phyloP scores from a whole-genome alignment of 257 asterid genomes.

The Echium plantagineum region DNA sequence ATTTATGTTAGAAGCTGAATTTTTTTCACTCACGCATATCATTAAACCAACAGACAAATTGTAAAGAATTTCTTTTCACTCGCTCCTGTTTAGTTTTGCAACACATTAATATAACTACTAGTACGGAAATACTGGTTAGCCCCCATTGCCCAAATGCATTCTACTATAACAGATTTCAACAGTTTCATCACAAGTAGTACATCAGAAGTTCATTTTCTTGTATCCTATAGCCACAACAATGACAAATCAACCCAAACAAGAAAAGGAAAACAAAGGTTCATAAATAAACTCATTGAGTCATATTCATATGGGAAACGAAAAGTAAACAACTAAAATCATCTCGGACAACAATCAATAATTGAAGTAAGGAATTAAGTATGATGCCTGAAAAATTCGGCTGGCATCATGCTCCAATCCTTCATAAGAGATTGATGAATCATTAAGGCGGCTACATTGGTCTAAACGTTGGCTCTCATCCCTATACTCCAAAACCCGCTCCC shows the following conservation, averaged over 20 bases:
- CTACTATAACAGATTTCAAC: not conserved
- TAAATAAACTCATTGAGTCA: too few relatives aligned
- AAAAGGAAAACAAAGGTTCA: too few relatives aligned
- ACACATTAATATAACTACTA: not conserved
- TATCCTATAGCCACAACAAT: not conserved
- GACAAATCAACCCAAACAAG: too few relatives aligned
- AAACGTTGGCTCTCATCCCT: constrained; percentile 88
- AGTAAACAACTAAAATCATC: too few relatives aligned
- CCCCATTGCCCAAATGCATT: not conserved
- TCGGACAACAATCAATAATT: not conserved
- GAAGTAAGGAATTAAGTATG: not conserved
- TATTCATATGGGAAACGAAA: too few relatives aligned
- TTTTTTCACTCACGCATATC: not conserved
- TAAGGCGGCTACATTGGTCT: constrained; percentile 82
- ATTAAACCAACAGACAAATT: not conserved
- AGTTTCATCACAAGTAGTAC: not conserved
- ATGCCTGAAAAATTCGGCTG: constrained; percentile 72
- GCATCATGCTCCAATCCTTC: constrained; percentile 85
- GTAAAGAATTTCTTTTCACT: too few relatives aligned
- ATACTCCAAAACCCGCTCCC: constrained; percentile 81
- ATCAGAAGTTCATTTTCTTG: too few relatives aligned
- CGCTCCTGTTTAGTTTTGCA: too few relatives aligned
- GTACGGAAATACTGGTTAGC: not conserved
- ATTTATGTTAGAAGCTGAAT: not conserved
- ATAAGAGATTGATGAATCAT: constrained; percentile 69